Conservation (phyloP, 139 green algal species). For the Pleodorina starrii region DNA sequence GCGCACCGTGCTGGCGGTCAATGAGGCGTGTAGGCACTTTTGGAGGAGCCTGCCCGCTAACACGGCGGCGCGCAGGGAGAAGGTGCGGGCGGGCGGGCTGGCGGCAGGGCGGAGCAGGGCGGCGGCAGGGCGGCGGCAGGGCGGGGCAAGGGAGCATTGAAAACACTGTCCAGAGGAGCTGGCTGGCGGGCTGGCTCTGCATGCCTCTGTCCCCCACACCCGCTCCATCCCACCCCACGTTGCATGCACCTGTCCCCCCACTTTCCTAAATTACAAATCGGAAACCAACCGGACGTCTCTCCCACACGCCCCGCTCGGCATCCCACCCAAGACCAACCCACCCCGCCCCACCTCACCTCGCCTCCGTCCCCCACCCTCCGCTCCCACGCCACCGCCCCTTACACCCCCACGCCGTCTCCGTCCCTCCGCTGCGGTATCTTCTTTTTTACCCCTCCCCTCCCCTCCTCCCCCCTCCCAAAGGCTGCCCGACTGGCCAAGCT, state of each 20-base stretch:
- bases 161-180: too few species aligned
- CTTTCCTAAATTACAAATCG: too few species aligned
- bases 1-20: conserved; percentile 35
- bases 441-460: not conserved
- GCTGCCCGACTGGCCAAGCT: not conserved
- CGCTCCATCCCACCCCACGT: not conserved
- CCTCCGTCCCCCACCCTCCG: not conserved
- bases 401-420: not conserved
- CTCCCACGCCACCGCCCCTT: too few species aligned
- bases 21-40: conserved; percentile 32
- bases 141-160: not conserved
- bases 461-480: not conserved
- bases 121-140: not conserved
- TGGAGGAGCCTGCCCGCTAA: conserved; percentile 23
- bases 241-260: too few species aligned
- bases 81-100: not conserved
- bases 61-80: conserved; percentile 16
- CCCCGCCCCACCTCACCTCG: not conserved
- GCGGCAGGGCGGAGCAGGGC: not conserved
- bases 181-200: too few species aligned
- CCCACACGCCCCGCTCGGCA: too few species aligned
- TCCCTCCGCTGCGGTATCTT: too few species aligned
- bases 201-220: not conserved
- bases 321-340: too few species aligned
- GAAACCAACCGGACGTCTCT: too few species aligned